Base-by-base conservation (phyloP, 2,329 filamentous ascomycete genomes). In the Corniculantispora saksenae region DNA sequence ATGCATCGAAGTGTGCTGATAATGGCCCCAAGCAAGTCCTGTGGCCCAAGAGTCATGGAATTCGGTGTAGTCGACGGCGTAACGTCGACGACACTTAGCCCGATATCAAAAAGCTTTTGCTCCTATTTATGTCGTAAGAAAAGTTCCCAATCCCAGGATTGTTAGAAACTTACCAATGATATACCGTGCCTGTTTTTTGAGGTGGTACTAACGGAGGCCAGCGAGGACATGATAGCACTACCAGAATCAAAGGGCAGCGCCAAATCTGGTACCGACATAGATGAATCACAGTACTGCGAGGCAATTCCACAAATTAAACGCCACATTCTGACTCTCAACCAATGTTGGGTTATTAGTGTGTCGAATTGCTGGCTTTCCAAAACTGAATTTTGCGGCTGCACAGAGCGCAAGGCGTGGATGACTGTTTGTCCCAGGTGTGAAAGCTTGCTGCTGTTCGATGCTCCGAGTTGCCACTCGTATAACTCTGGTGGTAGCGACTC, bases 151-250 rank as follows among this genome's bases (percentile, higher is more conserved):
- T 35, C 5, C n/a, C 15, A n/a, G n/a, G n/a, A n/a, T 2, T 1
- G 9, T 35, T 55, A 15, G 5, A 29, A 13, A 40, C 72, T 67
- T 56, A 76, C 74, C 65, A 76, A 72, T 10, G 70, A 72, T 8
- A 76, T 75, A 0, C 74, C 74, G 15, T 76, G 73, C 1, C 74
- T 75, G 8, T 76, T 74, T 45, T 73, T 76, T 0, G 72, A 73
- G 21, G 61, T 70, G 3, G 67, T 68, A 0, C 70, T 70, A 3
- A 75, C 73, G 8, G 70, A 70, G 1, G 63, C 63, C 13, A 76
- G 56, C 0, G 71, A 70, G 0, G 67, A 66, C 70, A 76, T 71
- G 19, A 76, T 71, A 19, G 71, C 65, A 21, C 69, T 75, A 0
- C 74, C 74, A 7, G 74, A 74, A 27, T 76, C 74, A 61, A 76